phyloP scores from a whole-genome alignment of 2,329 filamentous ascomycete species.

The Colletotrichum sp. region DNA sequence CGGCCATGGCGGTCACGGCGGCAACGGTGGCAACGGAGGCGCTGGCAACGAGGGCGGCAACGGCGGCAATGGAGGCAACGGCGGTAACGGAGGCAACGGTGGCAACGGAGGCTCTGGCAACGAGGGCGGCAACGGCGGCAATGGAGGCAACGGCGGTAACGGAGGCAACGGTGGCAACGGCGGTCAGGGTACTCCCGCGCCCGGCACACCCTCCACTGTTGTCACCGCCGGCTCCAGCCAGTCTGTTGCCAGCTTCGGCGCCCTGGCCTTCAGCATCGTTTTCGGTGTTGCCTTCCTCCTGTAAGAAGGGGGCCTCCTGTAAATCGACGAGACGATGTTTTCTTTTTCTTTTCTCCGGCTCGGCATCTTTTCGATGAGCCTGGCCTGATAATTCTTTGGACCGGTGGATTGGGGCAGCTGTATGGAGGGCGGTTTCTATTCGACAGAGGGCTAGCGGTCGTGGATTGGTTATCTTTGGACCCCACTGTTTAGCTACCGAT shows the following conservation, averaged over 20 bases:
- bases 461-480: neutral
- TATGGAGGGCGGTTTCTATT: slow-evolving; percentile 1
- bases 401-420: slow-evolving; percentile 1
- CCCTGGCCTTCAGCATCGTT: slow-evolving; percentile 16
- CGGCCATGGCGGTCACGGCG: neutral
- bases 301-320: neutral
- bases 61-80: neutral
- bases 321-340: neutral
- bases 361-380: neutral
- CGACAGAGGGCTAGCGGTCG: slow-evolving; percentile 9
- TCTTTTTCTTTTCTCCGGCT: neutral
- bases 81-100: neutral
- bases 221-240: slow-evolving; percentile 17
- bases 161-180: neutral
- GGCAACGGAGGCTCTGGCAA: neutral
- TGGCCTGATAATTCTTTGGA: neutral
- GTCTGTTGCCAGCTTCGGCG: slow-evolving; percentile 20
- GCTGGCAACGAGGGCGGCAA: no score
- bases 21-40: neutral
- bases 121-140: neutral
- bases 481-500: slow-evolving; percentile 1
- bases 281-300: slow-evolving; percentile 15
- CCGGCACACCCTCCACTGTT: neutral
- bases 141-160: neutral
- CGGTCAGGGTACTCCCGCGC: neutral